A percentile compares a stretch with the other conserved stretches of the same genome.
Evolutionary conservation across 1,139 yeast species (phyloP).

Genomic region (Citeromyces hawaiiensis): DNA sequence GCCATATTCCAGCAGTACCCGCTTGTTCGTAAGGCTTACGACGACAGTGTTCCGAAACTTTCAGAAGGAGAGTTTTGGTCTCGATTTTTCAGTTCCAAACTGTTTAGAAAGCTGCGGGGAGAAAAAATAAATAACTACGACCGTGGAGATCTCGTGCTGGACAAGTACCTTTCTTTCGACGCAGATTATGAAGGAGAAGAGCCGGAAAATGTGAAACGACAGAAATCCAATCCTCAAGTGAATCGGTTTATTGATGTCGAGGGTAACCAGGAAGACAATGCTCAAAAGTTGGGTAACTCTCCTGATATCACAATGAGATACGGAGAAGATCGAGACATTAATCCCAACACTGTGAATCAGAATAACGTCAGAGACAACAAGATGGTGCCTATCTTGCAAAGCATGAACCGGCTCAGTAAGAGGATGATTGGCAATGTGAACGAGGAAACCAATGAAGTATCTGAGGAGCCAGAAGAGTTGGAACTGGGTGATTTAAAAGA

Average conservation of each 20-base stretch:
- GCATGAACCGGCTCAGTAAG: slow-evolving; percentile 81
- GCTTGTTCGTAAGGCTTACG: slow-evolving; percentile 77
- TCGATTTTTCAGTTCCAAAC: slow-evolving; percentile 81
- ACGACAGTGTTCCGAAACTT: slow-evolving; percentile 81
- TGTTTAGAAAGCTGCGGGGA: slow-evolving; percentile 81
- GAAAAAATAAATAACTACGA: slow-evolving; percentile 68
- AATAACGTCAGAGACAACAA: slow-evolving; percentile 32
- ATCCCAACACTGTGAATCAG: no score
- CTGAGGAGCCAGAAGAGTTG: slow-evolving; percentile 33
- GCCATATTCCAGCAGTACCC: slow-evolving; percentile 93
- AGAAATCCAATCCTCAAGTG: slow-evolving; percentile 17
- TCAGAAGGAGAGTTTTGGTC: slow-evolving; percentile 94
- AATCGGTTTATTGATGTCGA: slow-evolving; percentile 57
- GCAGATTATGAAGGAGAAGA: slow-evolving; percentile 32
- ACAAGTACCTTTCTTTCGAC: slow-evolving; percentile 62
- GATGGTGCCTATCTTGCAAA: slow-evolving; percentile 60
- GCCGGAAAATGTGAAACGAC: slow-evolving; percentile 15
- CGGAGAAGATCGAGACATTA: slow-evolving; percentile 10
- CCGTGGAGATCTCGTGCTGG: slow-evolving; percentile 75
- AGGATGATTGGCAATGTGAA: slow-evolving; percentile 48
- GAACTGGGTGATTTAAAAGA: slow-evolving; percentile 51
- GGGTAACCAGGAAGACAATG: slow-evolving; percentile 74
- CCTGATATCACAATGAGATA: slow-evolving; percentile 88
- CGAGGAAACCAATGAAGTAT: slow-evolving; percentile 16
- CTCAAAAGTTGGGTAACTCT: slow-evolving; percentile 61